Evolutionary conservation across 106 monocot genomes (phyloP), one percentile per base, ranked within the genome.

Genomic region (Cymbidium sinense): DNA sequence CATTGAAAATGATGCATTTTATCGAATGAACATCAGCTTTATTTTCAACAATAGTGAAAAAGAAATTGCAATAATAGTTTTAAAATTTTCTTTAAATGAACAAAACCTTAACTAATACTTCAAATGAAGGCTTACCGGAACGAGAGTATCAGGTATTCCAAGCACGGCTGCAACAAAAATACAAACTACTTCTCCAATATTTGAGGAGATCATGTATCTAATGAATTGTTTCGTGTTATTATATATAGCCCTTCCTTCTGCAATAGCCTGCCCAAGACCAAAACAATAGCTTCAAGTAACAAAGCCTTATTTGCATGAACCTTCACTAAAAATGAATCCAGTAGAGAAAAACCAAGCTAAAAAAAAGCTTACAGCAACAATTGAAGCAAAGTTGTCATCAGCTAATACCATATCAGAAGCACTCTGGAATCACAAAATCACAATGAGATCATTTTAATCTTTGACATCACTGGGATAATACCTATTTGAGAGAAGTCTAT

Each of bases 381-480:
- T 99, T 50, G 98, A 85, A 70, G 98, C 98, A 67, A 99, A 99
- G 82, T 99, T 99, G 84, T 99, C 98, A 89, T 99, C 98, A 71
- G 94, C 94, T 87, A 99, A 81, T 19, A 99, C 89, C 98, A 99
- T 94, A 89, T 99, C 98, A 23, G 98, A 94, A 86, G 98, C 98
- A 92, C 98, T 92, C 98, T 99, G 80, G 77, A 84, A 84, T 81
- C 34, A 72, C 70, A 65, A n/a, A 62, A 9, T 30, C 71, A 55
- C 54, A 43, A 41, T 44, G 0, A 43, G 74, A 74, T 44, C 27
- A 44, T 2, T 67, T 31, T 33, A 67, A 67, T 4, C 17, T 33
- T 33, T 3, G 15, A n/a, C 34, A 71, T 21, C 19, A 71, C 37
- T 21, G 34, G 21, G 39, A 37, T 1, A 70, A 3, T 70, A 71